A percentile compares a stretch with the other conserved stretches of the same genome.
These are phyloP conservation scores for Hypoxylon sp. DNA, from an alignment of 2,329 filamentous ascomycete genomes.

Conservation along the genomic window DNA sequence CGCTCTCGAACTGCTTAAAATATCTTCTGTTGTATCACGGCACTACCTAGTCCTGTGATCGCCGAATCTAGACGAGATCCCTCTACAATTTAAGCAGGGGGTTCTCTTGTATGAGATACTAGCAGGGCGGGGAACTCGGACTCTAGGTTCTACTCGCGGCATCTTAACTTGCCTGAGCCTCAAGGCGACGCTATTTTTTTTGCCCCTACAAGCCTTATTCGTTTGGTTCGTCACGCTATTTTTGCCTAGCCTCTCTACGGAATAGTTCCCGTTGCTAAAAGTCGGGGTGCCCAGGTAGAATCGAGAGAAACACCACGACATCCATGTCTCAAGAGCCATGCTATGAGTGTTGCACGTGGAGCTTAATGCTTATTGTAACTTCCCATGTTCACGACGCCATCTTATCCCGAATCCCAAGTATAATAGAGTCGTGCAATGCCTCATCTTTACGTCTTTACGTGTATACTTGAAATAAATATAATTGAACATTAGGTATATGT, in stretches of 20 bases:
- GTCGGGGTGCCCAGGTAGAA: constrained; percentile 1
- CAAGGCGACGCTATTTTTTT: constrained; percentile 20
- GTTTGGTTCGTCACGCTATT: too few relatives aligned
- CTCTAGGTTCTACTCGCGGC: constrained; percentile 5
- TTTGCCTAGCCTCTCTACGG: too few relatives aligned
- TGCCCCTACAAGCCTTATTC: constrained; percentile 1
- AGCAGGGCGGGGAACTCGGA: background rate
- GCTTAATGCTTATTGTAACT: constrained; percentile 15
- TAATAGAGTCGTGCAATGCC: background rate
- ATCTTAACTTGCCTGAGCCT: constrained; percentile 13
- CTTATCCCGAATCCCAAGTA: background rate
- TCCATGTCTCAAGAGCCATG: constrained; percentile 1
- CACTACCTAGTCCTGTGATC: constrained; percentile 24
- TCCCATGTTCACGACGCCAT: background rate
- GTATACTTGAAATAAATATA: background rate
- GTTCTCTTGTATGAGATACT: background rate
- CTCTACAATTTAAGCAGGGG: constrained; percentile 22
- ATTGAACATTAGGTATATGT: background rate
- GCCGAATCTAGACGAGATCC: constrained; percentile 20
- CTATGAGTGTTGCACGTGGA: constrained; percentile 22
- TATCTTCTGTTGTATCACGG: constrained; percentile 25
- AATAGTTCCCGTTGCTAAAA: background rate
- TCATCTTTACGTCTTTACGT: constrained; percentile 5
- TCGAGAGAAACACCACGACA: constrained; percentile 5
- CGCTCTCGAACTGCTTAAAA: constrained; percentile 12